These are phyloP conservation scores for Trichoderma brevicompactum DNA, from an alignment of 2,329 filamentous ascomycete genomes.

Conservation along the genomic window DNA sequence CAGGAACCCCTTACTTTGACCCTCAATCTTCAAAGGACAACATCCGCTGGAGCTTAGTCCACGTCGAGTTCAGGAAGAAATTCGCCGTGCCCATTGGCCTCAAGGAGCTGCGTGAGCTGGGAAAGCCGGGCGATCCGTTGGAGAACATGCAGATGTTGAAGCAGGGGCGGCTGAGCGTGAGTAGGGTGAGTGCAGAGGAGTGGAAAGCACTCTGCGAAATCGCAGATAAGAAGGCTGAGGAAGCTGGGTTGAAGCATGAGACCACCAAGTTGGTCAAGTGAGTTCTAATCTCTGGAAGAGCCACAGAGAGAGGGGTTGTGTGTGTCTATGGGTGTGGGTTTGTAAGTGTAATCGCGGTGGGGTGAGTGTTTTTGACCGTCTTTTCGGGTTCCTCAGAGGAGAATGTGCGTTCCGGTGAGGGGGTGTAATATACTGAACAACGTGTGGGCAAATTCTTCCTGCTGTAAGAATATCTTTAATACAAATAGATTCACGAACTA, in stretches of 20 bases:
- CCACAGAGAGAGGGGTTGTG: neutral
- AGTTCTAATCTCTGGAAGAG: neutral
- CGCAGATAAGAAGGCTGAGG: constrained; percentile 50
- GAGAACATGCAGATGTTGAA: constrained; percentile 82
- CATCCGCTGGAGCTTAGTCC: constrained; percentile 80
- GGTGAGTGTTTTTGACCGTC: neutral
- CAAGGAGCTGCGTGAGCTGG: constrained; percentile 70
- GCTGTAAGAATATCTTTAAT: constrained; percentile 1
- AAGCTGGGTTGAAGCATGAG: constrained; percentile 46
- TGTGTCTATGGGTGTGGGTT: neutral
- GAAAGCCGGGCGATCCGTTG: constrained; percentile 59
- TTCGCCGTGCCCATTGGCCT: constrained; percentile 73
- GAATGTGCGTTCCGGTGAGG: neutral
- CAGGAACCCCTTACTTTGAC: constrained; percentile 75
- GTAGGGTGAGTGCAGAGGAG: constrained; percentile 65
- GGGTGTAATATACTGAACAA: neutral
- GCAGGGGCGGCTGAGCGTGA: constrained; percentile 81
- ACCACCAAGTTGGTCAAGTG: constrained; percentile 27
- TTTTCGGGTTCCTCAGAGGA: neutral
- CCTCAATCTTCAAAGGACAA: constrained; percentile 63
- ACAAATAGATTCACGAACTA: neutral
- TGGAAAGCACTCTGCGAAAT: constrained; percentile 66
- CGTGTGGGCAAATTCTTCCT: neutral
- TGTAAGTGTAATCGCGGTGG: neutral
- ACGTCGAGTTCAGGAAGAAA: constrained; percentile 85